Evolutionary conservation across 306 rosid genomes (phyloP).

Genomic region (Ziziphus jujuba): DNA sequence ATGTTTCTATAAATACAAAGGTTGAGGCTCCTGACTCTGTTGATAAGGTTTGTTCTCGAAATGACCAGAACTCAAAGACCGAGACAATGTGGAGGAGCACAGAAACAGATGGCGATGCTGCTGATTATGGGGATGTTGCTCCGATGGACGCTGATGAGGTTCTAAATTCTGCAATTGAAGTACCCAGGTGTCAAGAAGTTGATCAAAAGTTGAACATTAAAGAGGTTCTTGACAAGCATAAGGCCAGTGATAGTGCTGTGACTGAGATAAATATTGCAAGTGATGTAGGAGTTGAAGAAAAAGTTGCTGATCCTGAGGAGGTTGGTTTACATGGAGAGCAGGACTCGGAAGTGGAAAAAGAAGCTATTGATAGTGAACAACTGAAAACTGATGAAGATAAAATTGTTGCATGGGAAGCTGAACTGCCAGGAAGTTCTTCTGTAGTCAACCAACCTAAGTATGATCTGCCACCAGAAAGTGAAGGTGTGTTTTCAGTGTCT

Average conservation of each 20-base stretch:
- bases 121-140: constrained; percentile 20
- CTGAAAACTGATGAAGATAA: constrained; percentile 32
- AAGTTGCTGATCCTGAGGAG: constrained; percentile 33
- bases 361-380: constrained; percentile 33
- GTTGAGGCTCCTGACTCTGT: constrained; percentile 12
- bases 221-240: not conserved
- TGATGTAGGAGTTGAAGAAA: constrained; percentile 31
- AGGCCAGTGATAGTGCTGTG: constrained; percentile 9
- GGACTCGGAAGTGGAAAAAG: constrained; percentile 44
- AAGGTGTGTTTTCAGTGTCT: constrained; percentile 61
- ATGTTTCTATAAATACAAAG: constrained; percentile 22
- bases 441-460: constrained; percentile 41
- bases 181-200: constrained; percentile 8
- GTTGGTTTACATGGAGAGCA: constrained; percentile 48
- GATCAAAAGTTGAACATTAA: constrained; percentile 14
- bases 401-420: constrained; percentile 16
- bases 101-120: constrained; percentile 18
- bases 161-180: constrained; percentile 24
- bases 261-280: constrained; percentile 30
- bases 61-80: not conserved
- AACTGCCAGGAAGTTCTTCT: constrained; percentile 35
- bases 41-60: not conserved
- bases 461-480: constrained; percentile 58
- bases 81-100: constrained; percentile 1
- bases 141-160: constrained; percentile 31